A percentile compares a stretch with the other conserved stretches of the same genome.
Conservation (phyloP, 495 filamentous ascomycete genomes). For the Apodospora peruviana region DNA sequence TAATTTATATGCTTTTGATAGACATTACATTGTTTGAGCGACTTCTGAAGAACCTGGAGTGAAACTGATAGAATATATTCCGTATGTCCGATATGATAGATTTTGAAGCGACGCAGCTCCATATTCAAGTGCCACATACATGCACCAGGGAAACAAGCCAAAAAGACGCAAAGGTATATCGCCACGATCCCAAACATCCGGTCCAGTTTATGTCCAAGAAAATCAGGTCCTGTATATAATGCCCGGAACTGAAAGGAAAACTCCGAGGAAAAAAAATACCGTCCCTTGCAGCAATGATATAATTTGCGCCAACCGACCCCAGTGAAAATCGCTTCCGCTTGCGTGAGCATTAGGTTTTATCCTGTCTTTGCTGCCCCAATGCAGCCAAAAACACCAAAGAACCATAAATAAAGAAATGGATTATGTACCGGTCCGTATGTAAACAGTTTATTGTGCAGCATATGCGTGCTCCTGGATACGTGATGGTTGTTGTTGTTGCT, state of each 20-base stretch:
- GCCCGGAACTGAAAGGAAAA: neutral
- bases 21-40: neutral
- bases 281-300: neutral
- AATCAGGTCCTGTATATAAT: neutral
- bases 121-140: neutral
- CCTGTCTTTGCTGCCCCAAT: too few species aligned
- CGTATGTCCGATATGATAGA: neutral
- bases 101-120: neutral
- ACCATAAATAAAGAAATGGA: neutral
- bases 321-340: too few species aligned
- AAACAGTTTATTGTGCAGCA: neutral
- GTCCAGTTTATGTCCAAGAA: too few species aligned
- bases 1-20: neutral
- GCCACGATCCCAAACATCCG: neutral
- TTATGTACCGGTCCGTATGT: neutral
- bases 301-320: too few species aligned
- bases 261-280: neutral
- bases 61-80: neutral
- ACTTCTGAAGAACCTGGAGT: neutral
- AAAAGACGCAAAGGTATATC: neutral
- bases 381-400: neutral
- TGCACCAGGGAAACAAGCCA: neutral
- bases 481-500: slow-evolving; percentile 8
- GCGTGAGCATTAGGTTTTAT: neutral
- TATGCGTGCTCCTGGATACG: neutral